Base-by-base conservation (phyloP, 2,329 filamentous ascomycete genomes). In the Fusarium nematophilum region DNA sequence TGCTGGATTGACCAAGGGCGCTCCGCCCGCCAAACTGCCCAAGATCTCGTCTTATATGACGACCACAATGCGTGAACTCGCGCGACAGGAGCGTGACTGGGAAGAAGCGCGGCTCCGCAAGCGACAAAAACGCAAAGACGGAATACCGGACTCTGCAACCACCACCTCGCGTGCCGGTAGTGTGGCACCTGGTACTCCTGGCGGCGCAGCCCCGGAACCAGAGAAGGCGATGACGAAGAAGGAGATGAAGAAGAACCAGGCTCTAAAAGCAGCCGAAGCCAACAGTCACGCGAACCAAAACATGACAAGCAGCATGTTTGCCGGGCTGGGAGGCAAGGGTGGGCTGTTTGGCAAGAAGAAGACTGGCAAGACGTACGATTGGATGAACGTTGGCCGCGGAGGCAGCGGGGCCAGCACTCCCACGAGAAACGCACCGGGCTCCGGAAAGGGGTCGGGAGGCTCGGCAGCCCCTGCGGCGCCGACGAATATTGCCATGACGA, bases 151-250 rank as follows among this genome's bases (percentile, higher is more conserved):
- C 54, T 78, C 82, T 42, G 76, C 74, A 57, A 73, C 76, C 34
- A 76, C 78, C 45, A 74, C 76, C 10, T 83, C 84, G 13, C 81
- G 86, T 62, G 68, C 84, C 21, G 82, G 85, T 11, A 85, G 85
- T 18, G 79, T 82, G 10, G 85, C 85, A 13, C 81, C 86, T 9
- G 83, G 83, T 3, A 89, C 86, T 1, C 86, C 88, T 3, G 86
- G 85, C 6, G 80, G 85, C 2, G 81, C 85, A 34, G 86, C 88
- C 1, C 84, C 88, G 1, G 88, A 90, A 48, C 72, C 79, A 1
- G 82, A 86, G 63, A 94, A 93, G 73, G 83, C 87, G 4, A 83
- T 91, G 45, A 90, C 90, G 5, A 97, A 97, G 81, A 97, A 97
- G 78, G 93, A 97, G 73, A 83, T 81, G 57, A 86, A 90, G 71